Evolutionary conservation across 495 filamentous ascomycete species (phyloP).

Genomic region (Usnea hakonensis): DNA sequence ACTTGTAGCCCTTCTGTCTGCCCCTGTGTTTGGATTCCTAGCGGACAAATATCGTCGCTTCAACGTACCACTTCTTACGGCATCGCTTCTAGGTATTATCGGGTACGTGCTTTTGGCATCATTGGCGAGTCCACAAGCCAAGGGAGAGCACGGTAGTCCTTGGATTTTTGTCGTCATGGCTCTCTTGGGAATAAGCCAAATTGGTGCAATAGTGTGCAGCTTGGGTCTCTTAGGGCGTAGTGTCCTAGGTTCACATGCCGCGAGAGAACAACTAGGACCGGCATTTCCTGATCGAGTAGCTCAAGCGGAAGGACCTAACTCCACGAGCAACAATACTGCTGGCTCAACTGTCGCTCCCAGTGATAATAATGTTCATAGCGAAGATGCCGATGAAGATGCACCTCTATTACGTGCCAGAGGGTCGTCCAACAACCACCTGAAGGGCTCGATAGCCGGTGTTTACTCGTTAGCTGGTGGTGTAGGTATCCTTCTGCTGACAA

Average conservation of each 20-base stretch:
- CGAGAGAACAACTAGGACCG: constrained; percentile 21
- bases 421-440: constrained; percentile 44
- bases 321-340: background rate
- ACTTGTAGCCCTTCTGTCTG: constrained; percentile 72
- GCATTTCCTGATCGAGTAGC: background rate
- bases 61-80: constrained; percentile 65
- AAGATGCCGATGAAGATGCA: background rate
- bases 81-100: constrained; percentile 61
- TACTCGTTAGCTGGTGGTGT: constrained; percentile 88
- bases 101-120: constrained; percentile 69
- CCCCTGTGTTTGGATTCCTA: constrained; percentile 77
- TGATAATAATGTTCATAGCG: background rate
- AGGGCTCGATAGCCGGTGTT: constrained; percentile 88
- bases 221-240: constrained; percentile 75
- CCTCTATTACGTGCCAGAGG: background rate
- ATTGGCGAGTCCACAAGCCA: constrained; percentile 61
- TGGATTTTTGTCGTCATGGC: constrained; percentile 69
- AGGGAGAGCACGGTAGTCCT: constrained; percentile 49
- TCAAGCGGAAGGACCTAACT: background rate
- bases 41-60: constrained; percentile 53
- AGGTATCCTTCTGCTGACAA: constrained; percentile 84
- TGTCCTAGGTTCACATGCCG: constrained; percentile 47
- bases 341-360: background rate
- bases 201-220: constrained; percentile 90
- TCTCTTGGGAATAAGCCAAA: constrained; percentile 80